These are phyloP conservation scores for Enteropsectra breve DNA, from an alignment of 371 early-diverging fungal genomes.

Conservation along the genomic window DNA sequence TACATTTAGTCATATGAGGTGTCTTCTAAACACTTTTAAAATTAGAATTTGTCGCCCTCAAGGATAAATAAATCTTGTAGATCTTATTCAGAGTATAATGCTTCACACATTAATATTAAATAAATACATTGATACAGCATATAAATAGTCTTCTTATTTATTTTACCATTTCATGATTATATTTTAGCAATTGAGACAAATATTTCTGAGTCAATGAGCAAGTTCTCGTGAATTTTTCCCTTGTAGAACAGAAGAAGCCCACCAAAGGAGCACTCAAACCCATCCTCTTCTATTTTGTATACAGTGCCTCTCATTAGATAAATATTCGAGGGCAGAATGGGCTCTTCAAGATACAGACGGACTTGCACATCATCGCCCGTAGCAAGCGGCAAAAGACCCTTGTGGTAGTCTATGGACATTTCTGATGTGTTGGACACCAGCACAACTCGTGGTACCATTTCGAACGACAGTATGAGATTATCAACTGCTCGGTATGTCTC, in stretches of 20 bases:
- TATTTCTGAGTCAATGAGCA: background rate
- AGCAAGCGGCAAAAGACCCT: conserved; percentile 5
- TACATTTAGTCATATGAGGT: too few relatives aligned
- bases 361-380: conserved; percentile 18
- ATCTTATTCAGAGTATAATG: too few relatives aligned
- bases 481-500: conserved; percentile 1
- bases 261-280: conserved; percentile 20
- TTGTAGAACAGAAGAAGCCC: conserved; percentile 22
- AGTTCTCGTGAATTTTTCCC: background rate
- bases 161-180: background rate
- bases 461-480: background rate
- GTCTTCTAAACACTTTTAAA: too few relatives aligned
- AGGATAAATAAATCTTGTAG: too few relatives aligned
- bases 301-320: conserved; percentile 25
- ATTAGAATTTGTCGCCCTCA: too few relatives aligned
- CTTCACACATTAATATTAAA: too few relatives aligned
- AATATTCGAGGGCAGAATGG: background rate
- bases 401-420: conserved; percentile 23
- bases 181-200: conserved; percentile 2
- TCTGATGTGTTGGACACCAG: background rate
- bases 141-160: background rate
- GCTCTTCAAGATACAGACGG: conserved; percentile 8
- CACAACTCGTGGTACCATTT: conserved; percentile 18
- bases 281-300: conserved; percentile 16
- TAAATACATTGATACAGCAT: background rate